A percentile compares a stretch with the other conserved stretches of the same genome.
Conservation (phyloP, 2,329 filamentous ascomycete species). For the Arthroderma sp. region DNA sequence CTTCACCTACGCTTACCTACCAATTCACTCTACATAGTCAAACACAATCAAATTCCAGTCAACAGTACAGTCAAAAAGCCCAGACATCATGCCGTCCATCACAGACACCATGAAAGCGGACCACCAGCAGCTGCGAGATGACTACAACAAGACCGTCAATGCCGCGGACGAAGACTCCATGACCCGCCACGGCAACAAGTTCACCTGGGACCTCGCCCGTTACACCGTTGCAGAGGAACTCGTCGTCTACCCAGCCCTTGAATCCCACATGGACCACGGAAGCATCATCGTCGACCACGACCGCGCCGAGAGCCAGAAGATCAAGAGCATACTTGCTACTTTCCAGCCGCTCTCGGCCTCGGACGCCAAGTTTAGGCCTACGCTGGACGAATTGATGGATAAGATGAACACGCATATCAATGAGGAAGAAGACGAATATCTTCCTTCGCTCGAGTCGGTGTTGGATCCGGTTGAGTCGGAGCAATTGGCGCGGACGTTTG, state of each 20-base stretch:
- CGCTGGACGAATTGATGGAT: conserved; percentile 33
- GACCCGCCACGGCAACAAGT: conserved; percentile 39
- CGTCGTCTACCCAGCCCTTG: conserved; percentile 44
- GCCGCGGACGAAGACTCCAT: conserved; percentile 33
- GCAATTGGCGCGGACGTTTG: conserved; percentile 34
- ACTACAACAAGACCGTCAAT: conserved; percentile 35
- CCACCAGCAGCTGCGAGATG: conserved; percentile 32
- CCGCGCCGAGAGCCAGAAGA: conserved; percentile 20
- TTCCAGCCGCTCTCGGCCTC: conserved; percentile 36
- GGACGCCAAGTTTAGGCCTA: conserved; percentile 30
- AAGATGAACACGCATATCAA: conserved; percentile 37
- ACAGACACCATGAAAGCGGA: conserved; percentile 33
- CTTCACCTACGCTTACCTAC: not conserved
- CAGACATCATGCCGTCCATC: conserved; percentile 16
- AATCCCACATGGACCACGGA: conserved; percentile 38
- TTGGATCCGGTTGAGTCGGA: conserved; percentile 26
- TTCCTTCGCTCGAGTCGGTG: conserved; percentile 36
- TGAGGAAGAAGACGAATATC: conserved; percentile 39
- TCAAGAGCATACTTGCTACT: conserved; percentile 38
- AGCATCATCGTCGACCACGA: conserved; percentile 33
- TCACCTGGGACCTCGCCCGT: conserved; percentile 43
- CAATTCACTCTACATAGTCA: not conserved
- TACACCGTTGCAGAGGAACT: conserved; percentile 43
- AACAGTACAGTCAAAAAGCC: not conserved
- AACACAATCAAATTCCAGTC: not conserved